Evolutionary conservation across 495 filamentous ascomycete genomes (phyloP).

Genomic region (Lepidopterella palustris): DNA sequence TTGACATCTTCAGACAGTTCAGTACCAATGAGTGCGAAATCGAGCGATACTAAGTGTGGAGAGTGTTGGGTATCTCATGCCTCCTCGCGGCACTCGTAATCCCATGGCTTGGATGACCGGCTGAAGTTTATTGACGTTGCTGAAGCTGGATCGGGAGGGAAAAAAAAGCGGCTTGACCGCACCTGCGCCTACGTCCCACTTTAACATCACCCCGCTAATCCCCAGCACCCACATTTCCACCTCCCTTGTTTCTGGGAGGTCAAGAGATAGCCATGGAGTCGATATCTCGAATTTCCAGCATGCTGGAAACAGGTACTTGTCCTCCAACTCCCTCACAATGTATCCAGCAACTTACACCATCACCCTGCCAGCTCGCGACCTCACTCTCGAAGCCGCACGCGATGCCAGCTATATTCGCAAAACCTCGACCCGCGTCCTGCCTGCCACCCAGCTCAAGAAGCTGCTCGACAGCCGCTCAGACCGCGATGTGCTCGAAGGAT

Average conservation of each 20-base stretch:
- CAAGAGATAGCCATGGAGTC: slow-evolving; percentile 65
- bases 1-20: background rate
- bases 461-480: slow-evolving; percentile 91
- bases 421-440: slow-evolving; percentile 43
- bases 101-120: no score
- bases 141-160: no score
- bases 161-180: no score
- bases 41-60: background rate
- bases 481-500: slow-evolving; percentile 82
- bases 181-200: background rate
- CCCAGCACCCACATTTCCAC: background rate
- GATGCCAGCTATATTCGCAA: slow-evolving; percentile 47
- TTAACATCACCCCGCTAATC: background rate
- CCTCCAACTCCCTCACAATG: slow-evolving; percentile 3
- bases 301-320: slow-evolving; percentile 78
- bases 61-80: background rate
- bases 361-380: slow-evolving; percentile 66
- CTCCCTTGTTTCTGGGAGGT: background rate
- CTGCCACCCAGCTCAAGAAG: slow-evolving; percentile 72
- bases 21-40: no score
- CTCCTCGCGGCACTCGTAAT: no score
- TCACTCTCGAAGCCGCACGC: slow-evolving; percentile 89
- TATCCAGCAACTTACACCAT: slow-evolving; percentile 20
- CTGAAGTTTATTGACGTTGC: no score
- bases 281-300: slow-evolving; percentile 84